phyloP scores from a whole-genome alignment of 495 filamentous ascomycete species.

The Thozetella sp. region DNA sequence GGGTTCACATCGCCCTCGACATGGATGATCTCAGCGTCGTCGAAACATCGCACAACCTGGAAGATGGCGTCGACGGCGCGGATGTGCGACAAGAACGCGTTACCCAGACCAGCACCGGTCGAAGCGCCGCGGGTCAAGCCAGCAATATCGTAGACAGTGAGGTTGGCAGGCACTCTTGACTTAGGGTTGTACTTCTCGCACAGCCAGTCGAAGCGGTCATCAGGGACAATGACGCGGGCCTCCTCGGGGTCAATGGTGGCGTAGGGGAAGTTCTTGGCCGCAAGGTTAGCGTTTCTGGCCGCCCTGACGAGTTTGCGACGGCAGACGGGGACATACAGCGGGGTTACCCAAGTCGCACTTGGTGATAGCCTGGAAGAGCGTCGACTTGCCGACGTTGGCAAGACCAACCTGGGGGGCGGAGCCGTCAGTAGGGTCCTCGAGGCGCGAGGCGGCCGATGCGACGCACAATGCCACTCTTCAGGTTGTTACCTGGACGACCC shows the following conservation, averaged over 20 bases:
- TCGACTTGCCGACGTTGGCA: constrained; percentile 99
- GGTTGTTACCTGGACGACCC: constrained; percentile 94
- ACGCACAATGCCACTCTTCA: constrained; percentile 99
- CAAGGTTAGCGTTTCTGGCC: constrained; percentile 21
- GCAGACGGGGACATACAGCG: constrained; percentile 60
- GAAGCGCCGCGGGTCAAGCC: constrained; percentile 96
- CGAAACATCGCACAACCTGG: constrained; percentile 98
- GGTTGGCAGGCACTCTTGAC: constrained; percentile 91
- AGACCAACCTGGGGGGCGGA: constrained; percentile 77
- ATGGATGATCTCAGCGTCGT: constrained; percentile 99
- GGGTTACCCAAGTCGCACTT: constrained; percentile 98
- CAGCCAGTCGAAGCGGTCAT: constrained; percentile 95
- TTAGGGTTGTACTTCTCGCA: constrained; percentile 96
- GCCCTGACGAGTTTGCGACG: constrained; percentile 11
- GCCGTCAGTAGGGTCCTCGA: constrained; percentile 23
- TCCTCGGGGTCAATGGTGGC: constrained; percentile 99
- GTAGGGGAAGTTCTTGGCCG: constrained; percentile 88
- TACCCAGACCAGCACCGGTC: constrained; percentile 95
- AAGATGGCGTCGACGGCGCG: constrained; percentile 99
- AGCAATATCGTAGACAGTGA: constrained; percentile 99
- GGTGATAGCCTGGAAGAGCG: constrained; percentile 99
- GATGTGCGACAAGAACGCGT: constrained; percentile 98
- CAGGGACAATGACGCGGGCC: constrained; percentile 95
- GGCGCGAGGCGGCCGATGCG: constrained; percentile 17
- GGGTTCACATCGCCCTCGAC: constrained; percentile 99